Evolutionary conservation across 352 stramenopile species (phyloP).

Genomic region (Phytopythium oedochilum): DNA sequence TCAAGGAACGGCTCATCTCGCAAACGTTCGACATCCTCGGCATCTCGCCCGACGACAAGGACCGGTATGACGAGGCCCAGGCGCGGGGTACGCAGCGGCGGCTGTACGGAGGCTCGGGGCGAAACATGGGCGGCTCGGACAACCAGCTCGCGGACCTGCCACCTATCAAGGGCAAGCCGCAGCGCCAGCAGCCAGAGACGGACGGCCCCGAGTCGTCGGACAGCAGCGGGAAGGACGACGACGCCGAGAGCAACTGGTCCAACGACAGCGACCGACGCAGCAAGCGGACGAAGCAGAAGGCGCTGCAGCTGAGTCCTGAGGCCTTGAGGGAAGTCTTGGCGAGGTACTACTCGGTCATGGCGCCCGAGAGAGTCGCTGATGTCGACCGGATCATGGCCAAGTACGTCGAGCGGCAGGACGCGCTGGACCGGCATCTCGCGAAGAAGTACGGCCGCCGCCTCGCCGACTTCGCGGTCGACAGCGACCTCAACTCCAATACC

Average conservation of each 20-base stretch:
- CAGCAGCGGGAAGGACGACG: neutral
- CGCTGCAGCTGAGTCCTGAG: slow-evolving; percentile 17
- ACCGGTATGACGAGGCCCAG: slow-evolving; percentile 65
- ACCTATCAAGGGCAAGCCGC: slow-evolving; percentile 2
- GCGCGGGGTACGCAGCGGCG: slow-evolving; percentile 51
- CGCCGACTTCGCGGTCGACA: neutral
- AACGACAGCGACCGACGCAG: neutral
- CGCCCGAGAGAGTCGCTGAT: slow-evolving; percentile 45
- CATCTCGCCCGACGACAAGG: slow-evolving; percentile 73
- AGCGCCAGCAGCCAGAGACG: slow-evolving; percentile 7
- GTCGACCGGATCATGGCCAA: slow-evolving; percentile 76
- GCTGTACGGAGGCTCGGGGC: slow-evolving; percentile 62
- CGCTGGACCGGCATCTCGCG: slow-evolving; percentile 53
- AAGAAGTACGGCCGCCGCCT: slow-evolving; percentile 49
- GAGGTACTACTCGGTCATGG: slow-evolving; percentile 56
- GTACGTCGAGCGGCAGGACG: slow-evolving; percentile 55
- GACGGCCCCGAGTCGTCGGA: neutral
- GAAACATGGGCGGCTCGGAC: slow-evolving; percentile 18
- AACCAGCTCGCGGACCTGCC: slow-evolving; percentile 15
- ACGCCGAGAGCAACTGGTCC: neutral
- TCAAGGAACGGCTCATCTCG: slow-evolving; percentile 94
- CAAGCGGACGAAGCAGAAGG: slow-evolving; percentile 8
- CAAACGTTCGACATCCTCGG: slow-evolving; percentile 90
- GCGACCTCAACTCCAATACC: neutral
- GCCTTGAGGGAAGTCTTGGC: slow-evolving; percentile 38